These are phyloP conservation scores for Coprinopsis cinerea DNA, from an alignment of 768 basidiomycete species.

Conservation along the genomic window DNA sequence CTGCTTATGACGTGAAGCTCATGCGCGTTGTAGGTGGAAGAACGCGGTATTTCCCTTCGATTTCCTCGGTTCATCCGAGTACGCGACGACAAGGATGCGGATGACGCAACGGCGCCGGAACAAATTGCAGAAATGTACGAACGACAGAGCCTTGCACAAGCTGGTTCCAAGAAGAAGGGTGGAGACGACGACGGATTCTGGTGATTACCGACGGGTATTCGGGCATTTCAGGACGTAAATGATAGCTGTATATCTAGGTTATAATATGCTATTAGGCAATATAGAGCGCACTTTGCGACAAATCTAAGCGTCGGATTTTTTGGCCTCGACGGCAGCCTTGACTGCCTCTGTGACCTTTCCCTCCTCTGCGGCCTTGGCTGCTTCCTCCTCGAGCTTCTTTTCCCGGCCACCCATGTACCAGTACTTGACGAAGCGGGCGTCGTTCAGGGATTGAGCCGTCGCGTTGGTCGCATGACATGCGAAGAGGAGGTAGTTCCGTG, in stretches of 20 bases:
- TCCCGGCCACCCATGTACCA: slow-evolving; percentile 89
- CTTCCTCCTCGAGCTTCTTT: slow-evolving; percentile 44
- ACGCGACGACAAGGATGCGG: slow-evolving; percentile 88
- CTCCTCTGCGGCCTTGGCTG: slow-evolving; percentile 22
- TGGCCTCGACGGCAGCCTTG: slow-evolving; percentile 38
- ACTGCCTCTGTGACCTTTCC: slow-evolving; percentile 47
- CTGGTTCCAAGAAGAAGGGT: slow-evolving; percentile 62
- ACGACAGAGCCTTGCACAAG: slow-evolving; percentile 77
- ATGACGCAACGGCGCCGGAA: slow-evolving; percentile 90
- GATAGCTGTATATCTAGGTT: slow-evolving; percentile 19
- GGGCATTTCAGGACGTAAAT: slow-evolving; percentile 16
- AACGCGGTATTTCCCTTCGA: slow-evolving; percentile 89
- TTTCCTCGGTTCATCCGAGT: slow-evolving; percentile 93
- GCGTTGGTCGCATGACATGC: slow-evolving; percentile 92
- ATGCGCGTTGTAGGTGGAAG: slow-evolving; percentile 53
- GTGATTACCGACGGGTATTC: slow-evolving; percentile 36
- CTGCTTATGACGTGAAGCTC: neutral
- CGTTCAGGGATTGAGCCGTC: slow-evolving; percentile 80
- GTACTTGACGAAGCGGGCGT: slow-evolving; percentile 81
- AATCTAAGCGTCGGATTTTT: slow-evolving; percentile 22
- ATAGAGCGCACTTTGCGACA: slow-evolving; percentile 18
- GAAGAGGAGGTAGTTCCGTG: slow-evolving; percentile 93
- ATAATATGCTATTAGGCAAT: slow-evolving; percentile 11
- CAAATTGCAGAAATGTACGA: slow-evolving; percentile 97
- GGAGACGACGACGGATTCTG: slow-evolving; percentile 78